phyloP scores from a whole-genome alignment of 495 filamentous ascomycete species.

The Neurospora hispaniola region DNA sequence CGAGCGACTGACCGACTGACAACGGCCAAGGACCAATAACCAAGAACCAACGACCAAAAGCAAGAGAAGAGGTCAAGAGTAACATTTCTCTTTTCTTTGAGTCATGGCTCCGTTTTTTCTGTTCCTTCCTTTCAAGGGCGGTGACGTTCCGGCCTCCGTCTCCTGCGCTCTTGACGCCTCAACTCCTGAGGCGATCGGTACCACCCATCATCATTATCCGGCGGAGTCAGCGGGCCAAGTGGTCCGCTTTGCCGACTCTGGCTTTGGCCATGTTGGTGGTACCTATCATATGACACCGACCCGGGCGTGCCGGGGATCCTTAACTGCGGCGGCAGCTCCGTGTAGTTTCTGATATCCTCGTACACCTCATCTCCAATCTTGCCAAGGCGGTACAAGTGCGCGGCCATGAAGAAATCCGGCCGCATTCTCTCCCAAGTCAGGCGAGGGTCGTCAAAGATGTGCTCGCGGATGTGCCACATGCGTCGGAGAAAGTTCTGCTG shows the following conservation, averaged over 20 bases:
- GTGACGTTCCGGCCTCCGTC: neutral
- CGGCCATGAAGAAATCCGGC: conserved; percentile 30
- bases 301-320: neutral
- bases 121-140: neutral
- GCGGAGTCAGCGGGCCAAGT: neutral
- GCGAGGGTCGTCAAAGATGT: conserved; percentile 14
- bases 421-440: conserved; percentile 15
- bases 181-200: neutral
- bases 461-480: conserved; percentile 33
- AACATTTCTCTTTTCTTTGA: neutral
- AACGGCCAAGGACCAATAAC: neutral
- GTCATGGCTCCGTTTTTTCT: neutral
- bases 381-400: conserved; percentile 17
- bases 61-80: neutral
- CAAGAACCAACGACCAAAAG: neutral
- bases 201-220: neutral
- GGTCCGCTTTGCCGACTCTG: neutral
- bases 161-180: neutral
- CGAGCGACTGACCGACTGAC: neutral
- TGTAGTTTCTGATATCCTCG: conserved; percentile 3
- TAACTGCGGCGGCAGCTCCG: conserved; percentile 12
- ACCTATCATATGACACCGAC: neutral
- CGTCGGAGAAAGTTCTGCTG: conserved; percentile 22
- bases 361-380: conserved; percentile 13
- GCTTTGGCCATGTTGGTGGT: neutral